phyloP scores from a whole-genome alignment of 75 land plant species.

The Picea sitchensis region DNA sequence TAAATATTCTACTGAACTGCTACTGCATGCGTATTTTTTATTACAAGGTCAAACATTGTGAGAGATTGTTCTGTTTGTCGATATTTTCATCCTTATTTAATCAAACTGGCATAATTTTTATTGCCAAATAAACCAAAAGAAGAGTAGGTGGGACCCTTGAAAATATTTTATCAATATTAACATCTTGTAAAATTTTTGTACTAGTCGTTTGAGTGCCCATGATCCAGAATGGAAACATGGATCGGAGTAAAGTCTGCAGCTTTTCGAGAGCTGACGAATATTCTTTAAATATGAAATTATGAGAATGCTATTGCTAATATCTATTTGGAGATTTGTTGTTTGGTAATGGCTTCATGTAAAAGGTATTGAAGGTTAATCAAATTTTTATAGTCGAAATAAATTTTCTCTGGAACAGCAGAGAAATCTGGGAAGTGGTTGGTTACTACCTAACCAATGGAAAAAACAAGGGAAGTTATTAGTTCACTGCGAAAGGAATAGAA shows the following conservation, averaged over 20 bases:
- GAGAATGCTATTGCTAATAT: not conserved
- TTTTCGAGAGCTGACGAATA: not conserved
- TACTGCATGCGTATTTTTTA: not conserved
- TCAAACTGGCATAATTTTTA: not conserved
- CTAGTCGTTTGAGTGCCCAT: not conserved
- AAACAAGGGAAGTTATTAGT: not conserved
- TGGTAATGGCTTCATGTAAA: not conserved
- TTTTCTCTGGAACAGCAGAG: not conserved
- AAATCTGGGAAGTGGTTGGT: not conserved
- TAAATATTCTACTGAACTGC: not conserved
- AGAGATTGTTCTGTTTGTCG: not conserved
- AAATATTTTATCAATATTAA: not conserved
- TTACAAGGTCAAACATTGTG: not conserved
- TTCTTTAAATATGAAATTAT: not conserved
- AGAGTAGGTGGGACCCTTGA: not conserved
- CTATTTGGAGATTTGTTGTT: not conserved
- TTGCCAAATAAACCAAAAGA: too few relatives aligned
- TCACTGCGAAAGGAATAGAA: not conserved
- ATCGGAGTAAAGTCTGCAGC: not conserved
- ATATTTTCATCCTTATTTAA: not conserved
- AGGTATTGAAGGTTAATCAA: not conserved
- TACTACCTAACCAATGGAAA: not conserved
- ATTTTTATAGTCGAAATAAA: not conserved
- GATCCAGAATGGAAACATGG: not conserved
- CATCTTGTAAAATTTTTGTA: not conserved